These are phyloP conservation scores for Capronia epimyces DNA, from an alignment of 2,329 filamentous ascomycete genomes.

Conservation along the genomic window DNA sequence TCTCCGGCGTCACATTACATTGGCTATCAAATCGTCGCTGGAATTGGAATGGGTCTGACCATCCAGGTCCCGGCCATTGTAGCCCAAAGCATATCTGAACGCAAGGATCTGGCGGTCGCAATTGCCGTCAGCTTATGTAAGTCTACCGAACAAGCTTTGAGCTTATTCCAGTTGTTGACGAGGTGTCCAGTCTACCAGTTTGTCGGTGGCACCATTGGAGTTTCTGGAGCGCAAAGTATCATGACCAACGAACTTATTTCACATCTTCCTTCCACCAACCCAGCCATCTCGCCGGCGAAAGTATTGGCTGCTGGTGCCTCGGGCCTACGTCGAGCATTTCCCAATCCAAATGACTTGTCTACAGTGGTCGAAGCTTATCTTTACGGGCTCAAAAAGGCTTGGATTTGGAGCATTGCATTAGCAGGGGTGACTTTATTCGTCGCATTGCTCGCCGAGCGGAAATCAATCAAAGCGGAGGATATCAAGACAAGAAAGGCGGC, in stretches of 20 bases:
- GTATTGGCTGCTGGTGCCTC: conserved; percentile 32
- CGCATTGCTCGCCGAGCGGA: conserved; percentile 12
- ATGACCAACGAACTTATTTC: conserved; percentile 32
- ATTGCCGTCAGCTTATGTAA: conserved; percentile 18
- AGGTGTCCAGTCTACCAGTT: conserved; percentile 31
- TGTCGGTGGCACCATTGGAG: conserved; percentile 31
- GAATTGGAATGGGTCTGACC: conserved; percentile 27
- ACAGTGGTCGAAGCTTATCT: conserved; percentile 31
- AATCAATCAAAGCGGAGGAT: conserved; percentile 10
- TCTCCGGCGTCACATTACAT: conserved; percentile 33
- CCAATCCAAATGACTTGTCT: conserved; percentile 26
- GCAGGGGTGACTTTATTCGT: conserved; percentile 18
- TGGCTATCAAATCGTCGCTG: conserved; percentile 35
- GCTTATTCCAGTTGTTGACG: neutral
- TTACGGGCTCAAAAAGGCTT: conserved; percentile 28
- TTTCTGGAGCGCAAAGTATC: conserved; percentile 31
- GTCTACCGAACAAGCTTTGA: neutral
- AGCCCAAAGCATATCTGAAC: conserved; percentile 1
- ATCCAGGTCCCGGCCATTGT: conserved; percentile 22
- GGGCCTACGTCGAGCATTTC: conserved; percentile 25
- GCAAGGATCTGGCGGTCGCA: neutral
- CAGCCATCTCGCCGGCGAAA: conserved; percentile 25
- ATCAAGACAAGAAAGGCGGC: too few relatives aligned
- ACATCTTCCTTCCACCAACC: conserved; percentile 23
- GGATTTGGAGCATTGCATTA: conserved; percentile 18